Conservation (phyloP, 768 basidiomycete genomes). For the Kwoniella botswanensis region DNA sequence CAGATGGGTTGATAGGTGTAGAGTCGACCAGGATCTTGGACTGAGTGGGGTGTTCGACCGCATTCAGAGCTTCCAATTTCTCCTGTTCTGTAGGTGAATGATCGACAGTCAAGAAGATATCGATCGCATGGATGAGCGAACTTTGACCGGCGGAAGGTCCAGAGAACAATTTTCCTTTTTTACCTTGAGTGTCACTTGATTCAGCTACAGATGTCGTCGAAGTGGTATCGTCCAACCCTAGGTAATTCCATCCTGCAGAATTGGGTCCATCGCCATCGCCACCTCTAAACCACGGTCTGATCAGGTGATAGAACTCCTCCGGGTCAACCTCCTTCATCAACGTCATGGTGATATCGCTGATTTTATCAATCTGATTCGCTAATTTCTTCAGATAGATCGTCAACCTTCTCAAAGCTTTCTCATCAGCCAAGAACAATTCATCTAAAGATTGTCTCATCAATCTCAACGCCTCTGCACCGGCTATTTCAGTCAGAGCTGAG, state of each 20-base stretch:
- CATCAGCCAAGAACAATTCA: constrained; percentile 81
- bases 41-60: constrained; percentile 4
- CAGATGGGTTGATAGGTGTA: constrained; percentile 24
- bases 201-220: constrained; percentile 57
- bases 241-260: constrained; percentile 65
- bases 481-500: constrained; percentile 83
- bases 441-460: constrained; percentile 85
- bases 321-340: constrained; percentile 77
- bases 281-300: constrained; percentile 92
- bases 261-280: constrained; percentile 65
- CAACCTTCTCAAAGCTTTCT: constrained; percentile 69
- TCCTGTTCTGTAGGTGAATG: constrained; percentile 59
- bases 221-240: constrained; percentile 68
- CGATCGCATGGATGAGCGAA: constrained; percentile 69
- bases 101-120: constrained; percentile 57
- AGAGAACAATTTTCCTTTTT: constrained; percentile 62
- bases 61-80: constrained; percentile 13
- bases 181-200: constrained; percentile 7
- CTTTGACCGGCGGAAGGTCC: constrained; percentile 96
- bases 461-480: constrained; percentile 80
- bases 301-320: constrained; percentile 79
- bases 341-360: constrained; percentile 67
- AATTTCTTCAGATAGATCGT: constrained; percentile 71
- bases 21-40: constrained; percentile 12
- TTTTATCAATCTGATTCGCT: constrained; percentile 68